phyloP scores from a whole-genome alignment of 768 basidiomycete species.

The Panellus pusillus region DNA sequence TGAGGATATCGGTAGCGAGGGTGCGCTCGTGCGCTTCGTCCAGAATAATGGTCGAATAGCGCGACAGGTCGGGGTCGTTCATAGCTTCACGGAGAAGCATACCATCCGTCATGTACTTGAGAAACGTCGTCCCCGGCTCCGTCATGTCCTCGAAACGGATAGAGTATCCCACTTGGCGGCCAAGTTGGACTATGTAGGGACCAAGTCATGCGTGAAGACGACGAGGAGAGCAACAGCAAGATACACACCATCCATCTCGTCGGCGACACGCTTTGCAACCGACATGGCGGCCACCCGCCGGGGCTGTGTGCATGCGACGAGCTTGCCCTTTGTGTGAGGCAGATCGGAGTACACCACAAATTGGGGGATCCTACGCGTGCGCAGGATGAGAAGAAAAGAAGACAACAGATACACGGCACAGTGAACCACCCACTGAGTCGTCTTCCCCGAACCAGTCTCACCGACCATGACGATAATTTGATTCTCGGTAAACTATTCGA shows the following conservation, averaged over 20 bases:
- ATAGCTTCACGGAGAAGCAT: constrained; percentile 98
- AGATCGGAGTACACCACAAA: constrained; percentile 94
- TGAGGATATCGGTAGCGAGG: constrained; percentile 95
- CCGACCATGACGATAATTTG: constrained; percentile 92
- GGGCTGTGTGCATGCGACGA: constrained; percentile 97
- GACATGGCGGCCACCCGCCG: constrained; percentile 97
- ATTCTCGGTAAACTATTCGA: constrained; percentile 62
- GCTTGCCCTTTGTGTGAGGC: constrained; percentile 84
- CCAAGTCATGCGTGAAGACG: constrained; percentile 1
- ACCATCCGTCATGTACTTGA: constrained; percentile 99
- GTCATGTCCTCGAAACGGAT: constrained; percentile 99
- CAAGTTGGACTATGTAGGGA: constrained; percentile 69
- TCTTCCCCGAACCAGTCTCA: constrained; percentile 95
- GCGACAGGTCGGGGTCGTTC: constrained; percentile 86
- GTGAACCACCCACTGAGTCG: constrained; percentile 73
- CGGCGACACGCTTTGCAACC: constrained; percentile 96
- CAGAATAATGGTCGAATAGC: constrained; percentile 97
- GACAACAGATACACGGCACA: background rate
- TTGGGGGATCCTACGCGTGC: constrained; percentile 78
- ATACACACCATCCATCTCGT: constrained; percentile 93
- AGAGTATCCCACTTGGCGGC: constrained; percentile 94
- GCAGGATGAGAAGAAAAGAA: constrained; percentile 12
- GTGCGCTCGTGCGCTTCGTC: constrained; percentile 99
- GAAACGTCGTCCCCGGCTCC: constrained; percentile 83
- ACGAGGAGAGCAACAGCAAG: background rate